Conservation (phyloP, 2,329 filamentous ascomycete genomes). For the Eurotiales sp. region DNA sequence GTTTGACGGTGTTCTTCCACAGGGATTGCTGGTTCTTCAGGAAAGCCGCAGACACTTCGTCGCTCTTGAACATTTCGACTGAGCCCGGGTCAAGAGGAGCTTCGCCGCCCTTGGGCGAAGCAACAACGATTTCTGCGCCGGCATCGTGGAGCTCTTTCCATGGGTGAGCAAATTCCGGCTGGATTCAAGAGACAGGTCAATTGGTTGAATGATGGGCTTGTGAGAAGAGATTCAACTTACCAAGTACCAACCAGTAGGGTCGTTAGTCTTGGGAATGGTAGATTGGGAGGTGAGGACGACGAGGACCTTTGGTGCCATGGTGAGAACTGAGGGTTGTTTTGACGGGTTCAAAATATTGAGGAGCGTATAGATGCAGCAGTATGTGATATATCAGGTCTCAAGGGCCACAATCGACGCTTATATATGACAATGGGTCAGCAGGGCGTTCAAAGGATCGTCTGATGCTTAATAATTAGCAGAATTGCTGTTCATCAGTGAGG, state of each 20-base stretch:
- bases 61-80: slow-evolving; percentile 53
- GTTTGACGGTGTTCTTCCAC: slow-evolving; percentile 61
- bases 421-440: background rate
- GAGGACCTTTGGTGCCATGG: slow-evolving; percentile 56
- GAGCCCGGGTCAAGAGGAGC: slow-evolving; percentile 60
- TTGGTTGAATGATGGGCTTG: background rate
- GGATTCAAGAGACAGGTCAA: background rate
- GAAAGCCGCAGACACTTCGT: slow-evolving; percentile 54
- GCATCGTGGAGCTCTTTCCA: slow-evolving; percentile 53
- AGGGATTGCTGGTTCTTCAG: slow-evolving; percentile 53
- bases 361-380: no score
- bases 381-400: no score
- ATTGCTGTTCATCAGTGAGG: no score
- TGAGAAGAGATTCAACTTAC: slow-evolving; percentile 39
- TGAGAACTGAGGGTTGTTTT: background rate
- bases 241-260: slow-evolving; percentile 68
- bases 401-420: no score
- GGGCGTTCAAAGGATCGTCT: background rate
- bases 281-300: slow-evolving; percentile 65
- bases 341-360: background rate
- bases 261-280: slow-evolving; percentile 40
- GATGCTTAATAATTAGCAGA: no score
- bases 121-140: slow-evolving; percentile 54
- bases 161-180: slow-evolving; percentile 62
- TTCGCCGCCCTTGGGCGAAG: slow-evolving; percentile 60